A percentile compares a stretch with the other conserved stretches of the same genome.
Conservation (phyloP, 768 basidiomycete species). For the Leccinum longicurvipes region DNA sequence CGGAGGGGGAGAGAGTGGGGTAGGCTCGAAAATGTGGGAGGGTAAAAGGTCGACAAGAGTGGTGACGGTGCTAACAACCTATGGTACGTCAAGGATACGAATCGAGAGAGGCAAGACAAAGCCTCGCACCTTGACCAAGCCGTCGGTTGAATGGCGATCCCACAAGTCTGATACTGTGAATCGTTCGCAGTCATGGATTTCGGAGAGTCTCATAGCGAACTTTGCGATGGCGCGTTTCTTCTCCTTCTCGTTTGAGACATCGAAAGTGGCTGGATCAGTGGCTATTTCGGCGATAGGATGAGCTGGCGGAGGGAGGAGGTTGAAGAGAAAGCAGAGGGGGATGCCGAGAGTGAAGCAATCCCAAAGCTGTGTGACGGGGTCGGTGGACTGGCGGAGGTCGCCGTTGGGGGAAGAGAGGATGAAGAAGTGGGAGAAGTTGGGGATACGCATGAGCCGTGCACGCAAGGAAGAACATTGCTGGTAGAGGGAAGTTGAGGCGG, state of each 20-base stretch:
- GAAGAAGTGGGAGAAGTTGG: constrained; percentile 70
- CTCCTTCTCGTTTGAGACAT: constrained; percentile 70
- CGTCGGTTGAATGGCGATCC: constrained; percentile 88
- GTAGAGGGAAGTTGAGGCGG: constrained; percentile 83
- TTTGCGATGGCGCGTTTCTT: constrained; percentile 90
- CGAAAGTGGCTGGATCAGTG: constrained; percentile 63
- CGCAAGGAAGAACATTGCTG: constrained; percentile 85
- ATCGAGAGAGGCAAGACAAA: neutral
- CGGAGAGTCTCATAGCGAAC: constrained; percentile 86
- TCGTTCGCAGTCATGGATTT: constrained; percentile 66
- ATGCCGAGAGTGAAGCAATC: constrained; percentile 91
- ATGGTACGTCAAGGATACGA: constrained; percentile 1
- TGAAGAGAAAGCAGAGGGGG: constrained; percentile 94
- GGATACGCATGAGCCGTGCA: constrained; percentile 73
- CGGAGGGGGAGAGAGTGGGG: constrained; percentile 55
- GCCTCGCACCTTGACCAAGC: constrained; percentile 82
- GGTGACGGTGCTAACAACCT: constrained; percentile 91
- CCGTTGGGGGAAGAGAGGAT: constrained; percentile 53
- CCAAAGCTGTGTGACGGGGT: constrained; percentile 94
- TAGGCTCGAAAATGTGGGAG: constrained; percentile 60
- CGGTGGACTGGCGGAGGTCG: constrained; percentile 70
- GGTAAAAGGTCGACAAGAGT: constrained; percentile 79
- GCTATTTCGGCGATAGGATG: constrained; percentile 50
- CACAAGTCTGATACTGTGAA: constrained; percentile 92
- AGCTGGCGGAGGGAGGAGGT: constrained; percentile 64